These are phyloP conservation scores for Entomortierella beljakovae DNA, from an alignment of 192 early-diverging fungal genomes.

Conservation along the genomic window DNA sequence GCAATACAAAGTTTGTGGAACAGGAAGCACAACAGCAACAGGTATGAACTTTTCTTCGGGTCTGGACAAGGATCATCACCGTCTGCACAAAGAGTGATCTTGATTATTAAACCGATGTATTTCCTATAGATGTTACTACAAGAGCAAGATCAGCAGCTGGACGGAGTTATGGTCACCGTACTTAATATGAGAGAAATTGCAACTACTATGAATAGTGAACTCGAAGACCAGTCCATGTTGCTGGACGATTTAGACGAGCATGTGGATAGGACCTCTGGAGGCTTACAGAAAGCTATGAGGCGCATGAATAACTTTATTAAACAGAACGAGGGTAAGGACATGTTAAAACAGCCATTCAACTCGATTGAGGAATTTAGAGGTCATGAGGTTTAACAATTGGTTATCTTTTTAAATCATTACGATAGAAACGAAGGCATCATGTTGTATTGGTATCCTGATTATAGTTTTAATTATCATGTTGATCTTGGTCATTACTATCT, in stretches of 20 bases:
- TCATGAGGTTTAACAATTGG: background rate
- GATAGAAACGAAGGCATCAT: conserved; percentile 64
- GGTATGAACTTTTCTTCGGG: too few relatives aligned
- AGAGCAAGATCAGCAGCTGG: conserved; percentile 70
- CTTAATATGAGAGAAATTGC: conserved; percentile 71
- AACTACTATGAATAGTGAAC: conserved; percentile 63
- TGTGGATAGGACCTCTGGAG: conserved; percentile 58
- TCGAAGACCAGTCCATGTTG: conserved; percentile 67
- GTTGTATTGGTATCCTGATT: conserved; percentile 65
- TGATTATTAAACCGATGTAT: conserved; percentile 6
- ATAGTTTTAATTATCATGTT: conserved; percentile 66
- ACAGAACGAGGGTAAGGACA: conserved; percentile 63
- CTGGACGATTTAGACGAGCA: conserved; percentile 68
- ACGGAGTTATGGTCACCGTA: conserved; percentile 65
- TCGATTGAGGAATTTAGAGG: background rate
- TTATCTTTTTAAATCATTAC: background rate
- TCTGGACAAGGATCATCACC: too few relatives aligned
- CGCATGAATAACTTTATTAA: conserved; percentile 65
- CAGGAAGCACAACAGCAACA: conserved; percentile 48
- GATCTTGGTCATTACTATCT: conserved; percentile 62
- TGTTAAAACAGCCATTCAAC: background rate
- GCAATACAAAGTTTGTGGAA: conserved; percentile 51
- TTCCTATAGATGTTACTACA: conserved; percentile 60
- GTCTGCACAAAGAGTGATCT: too few relatives aligned
- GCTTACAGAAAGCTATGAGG: conserved; percentile 61